Percentiles rank a stretch among this genome's conserved stretches.
These are phyloP conservation scores for Vaccinium macrocarpon DNA, from an alignment of 148 eudicot genomes.

Conservation along the genomic window DNA sequence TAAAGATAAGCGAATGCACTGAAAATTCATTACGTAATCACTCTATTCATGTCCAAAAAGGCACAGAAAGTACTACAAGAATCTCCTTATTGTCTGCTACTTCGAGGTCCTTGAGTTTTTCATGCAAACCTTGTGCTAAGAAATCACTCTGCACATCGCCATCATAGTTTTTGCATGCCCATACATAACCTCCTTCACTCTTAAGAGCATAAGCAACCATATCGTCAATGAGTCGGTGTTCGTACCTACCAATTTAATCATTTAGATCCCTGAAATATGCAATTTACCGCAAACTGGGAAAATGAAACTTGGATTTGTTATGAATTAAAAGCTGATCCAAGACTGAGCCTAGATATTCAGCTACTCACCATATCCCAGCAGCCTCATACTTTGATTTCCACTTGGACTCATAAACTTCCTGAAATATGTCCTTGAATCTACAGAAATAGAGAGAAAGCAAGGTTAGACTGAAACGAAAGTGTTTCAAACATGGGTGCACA, in stretches of 20 bases:
- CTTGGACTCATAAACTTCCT: slow-evolving; percentile 67
- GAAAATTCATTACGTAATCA: slow-evolving; percentile 11
- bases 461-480: slow-evolving; percentile 5
- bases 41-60: neutral
- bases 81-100: neutral
- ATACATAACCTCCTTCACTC: slow-evolving; percentile 79
- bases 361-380: slow-evolving; percentile 67
- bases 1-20: neutral
- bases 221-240: slow-evolving; percentile 81
- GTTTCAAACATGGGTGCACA: neutral
- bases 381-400: slow-evolving; percentile 66
- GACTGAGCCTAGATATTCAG: neutral
- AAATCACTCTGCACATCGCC: slow-evolving; percentile 89
- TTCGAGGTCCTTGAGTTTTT: neutral
- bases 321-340: neutral
- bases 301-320: neutral
- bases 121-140: slow-evolving; percentile 63
- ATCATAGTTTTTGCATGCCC: slow-evolving; percentile 91
- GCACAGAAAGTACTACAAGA: neutral
- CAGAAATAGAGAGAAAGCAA: neutral
- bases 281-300: neutral
- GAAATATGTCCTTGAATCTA: slow-evolving; percentile 82
- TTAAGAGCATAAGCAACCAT: slow-evolving; percentile 87
- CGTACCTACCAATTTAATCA: slow-evolving; percentile 52
- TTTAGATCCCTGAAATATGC: neutral